phyloP scores from a whole-genome alignment of 116 monocot species.

The Thalassia testudinum region DNA sequence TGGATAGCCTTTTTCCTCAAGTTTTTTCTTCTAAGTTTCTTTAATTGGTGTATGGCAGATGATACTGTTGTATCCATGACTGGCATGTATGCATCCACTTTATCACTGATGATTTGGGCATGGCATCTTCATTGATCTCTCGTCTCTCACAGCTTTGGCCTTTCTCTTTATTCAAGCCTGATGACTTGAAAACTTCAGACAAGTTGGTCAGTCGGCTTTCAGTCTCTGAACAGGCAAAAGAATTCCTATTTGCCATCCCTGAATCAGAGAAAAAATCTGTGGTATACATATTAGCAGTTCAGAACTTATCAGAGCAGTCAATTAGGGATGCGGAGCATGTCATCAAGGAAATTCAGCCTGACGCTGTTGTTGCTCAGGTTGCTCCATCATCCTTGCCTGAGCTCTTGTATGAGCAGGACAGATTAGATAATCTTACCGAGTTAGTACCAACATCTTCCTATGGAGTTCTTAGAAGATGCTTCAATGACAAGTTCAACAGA shows the following conservation, averaged over 20 bases:
- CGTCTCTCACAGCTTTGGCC: conserved; percentile 54
- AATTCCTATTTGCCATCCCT: conserved; percentile 57
- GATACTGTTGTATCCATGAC: no score
- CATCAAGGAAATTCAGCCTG: conserved; percentile 59
- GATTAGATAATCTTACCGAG: conserved; percentile 15
- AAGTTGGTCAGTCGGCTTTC: conserved; percentile 26
- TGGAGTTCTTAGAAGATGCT: conserved; percentile 55
- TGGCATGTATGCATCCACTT: not conserved
- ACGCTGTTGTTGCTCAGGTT: conserved; percentile 61
- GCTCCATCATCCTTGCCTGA: conserved; percentile 40
- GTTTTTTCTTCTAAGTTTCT: no score
- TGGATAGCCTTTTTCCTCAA: no score
- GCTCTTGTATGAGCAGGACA: conserved; percentile 41
- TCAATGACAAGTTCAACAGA: conserved; percentile 50
- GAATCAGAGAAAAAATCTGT: conserved; percentile 38
- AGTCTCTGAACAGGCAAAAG: conserved; percentile 55
- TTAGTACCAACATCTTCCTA: conserved; percentile 60
- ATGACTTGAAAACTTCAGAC: conserved; percentile 56
- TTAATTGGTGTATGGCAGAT: no score
- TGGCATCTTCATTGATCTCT: conserved; percentile 37
- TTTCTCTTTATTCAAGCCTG: conserved; percentile 48
- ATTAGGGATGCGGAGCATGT: conserved; percentile 54
- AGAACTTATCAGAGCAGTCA: conserved; percentile 65
- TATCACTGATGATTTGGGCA: conserved; percentile 16
- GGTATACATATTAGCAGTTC: conserved; percentile 56